Base-by-base conservation (phyloP, 1,139 yeast genomes). In the Suhomyces bribrorum region DNA sequence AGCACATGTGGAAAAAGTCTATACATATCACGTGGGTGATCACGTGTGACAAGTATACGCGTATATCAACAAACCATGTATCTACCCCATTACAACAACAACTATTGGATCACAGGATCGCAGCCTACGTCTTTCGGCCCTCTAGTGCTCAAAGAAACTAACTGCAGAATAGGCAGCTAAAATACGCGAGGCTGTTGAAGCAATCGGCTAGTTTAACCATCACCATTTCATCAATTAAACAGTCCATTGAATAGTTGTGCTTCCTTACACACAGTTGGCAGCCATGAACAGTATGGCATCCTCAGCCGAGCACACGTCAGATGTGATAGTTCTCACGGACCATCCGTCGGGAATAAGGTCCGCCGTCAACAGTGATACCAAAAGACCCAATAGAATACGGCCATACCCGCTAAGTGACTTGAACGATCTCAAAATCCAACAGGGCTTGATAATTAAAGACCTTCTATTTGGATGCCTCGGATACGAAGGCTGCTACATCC, bases 401-500 rank as follows among this genome's bases (percentile, higher is more conserved):
- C 73, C 80, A 3, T 64, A 62, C 39, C 72, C 80, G 4, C 51
- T 79, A 32, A 65, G 66, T 29, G 73, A 73, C 20, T 48, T 75
- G 6, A 50, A 55, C 15, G 77, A 73, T 45, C 62, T 69, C 15
- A 58, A 74, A 37, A 63, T 73, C 3, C 96, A 88, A 56, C 96
- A 88, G 54, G 83, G 85, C 0, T 67, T 83, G 14, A 73, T 90
- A 1, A 70, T 86, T 22, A 75, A 78, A 44, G 98, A 92, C 56
- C 58, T 89, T 11, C 53, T 88, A 14, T 77, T 74, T 49, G 81
- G 86, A 2, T 61, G 92, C 17, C 52, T 82, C 35, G 97, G 97
- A 0, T 65, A 78, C 30, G 96, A 89, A 57, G 97, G 97, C 0
- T 70, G 72, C 25, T 88, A 84, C 50, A 79, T 92, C 18, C 68